These are phyloP conservation scores for Coniochaeta sp. DNA, from an alignment of 2,329 filamentous ascomycete species.

Conservation along the genomic window DNA sequence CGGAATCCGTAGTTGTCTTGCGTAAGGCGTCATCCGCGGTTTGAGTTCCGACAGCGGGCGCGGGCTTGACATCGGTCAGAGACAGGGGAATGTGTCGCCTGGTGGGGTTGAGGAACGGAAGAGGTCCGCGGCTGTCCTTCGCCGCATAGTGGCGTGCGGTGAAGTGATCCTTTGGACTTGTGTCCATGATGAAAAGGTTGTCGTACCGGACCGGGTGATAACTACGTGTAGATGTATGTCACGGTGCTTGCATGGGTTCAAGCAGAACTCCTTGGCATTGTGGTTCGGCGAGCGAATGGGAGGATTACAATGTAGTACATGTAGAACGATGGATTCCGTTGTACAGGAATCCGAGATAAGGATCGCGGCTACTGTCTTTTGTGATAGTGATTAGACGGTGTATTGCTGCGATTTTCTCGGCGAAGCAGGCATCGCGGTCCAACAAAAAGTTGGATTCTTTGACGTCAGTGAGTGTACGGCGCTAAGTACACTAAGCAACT, in stretches of 20 bases:
- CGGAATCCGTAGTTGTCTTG: background rate
- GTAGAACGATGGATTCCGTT: background rate
- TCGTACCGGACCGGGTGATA: background rate
- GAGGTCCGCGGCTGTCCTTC: conserved; percentile 1
- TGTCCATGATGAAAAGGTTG: background rate
- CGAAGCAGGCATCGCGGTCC: background rate
- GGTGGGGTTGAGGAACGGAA: conserved; percentile 13
- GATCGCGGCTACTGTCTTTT: background rate
- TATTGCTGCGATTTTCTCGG: background rate
- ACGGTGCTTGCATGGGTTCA: background rate
- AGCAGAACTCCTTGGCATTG: background rate
- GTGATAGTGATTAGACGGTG: background rate
- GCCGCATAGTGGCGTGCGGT: background rate
- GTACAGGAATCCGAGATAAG: background rate
- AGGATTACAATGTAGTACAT: background rate
- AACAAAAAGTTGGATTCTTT: background rate
- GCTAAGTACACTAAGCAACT: background rate
- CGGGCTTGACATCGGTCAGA: background rate
- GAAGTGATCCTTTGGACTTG: background rate
- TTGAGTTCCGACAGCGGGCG: background rate
- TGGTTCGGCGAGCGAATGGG: background rate
- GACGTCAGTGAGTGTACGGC: background rate
- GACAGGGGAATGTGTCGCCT: conserved; percentile 10
- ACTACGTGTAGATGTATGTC: background rate
- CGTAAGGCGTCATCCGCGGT: background rate